phyloP scores from a whole-genome alignment of 2,329 filamentous ascomycete genomes.

The Emericellopsis cladophorae region DNA sequence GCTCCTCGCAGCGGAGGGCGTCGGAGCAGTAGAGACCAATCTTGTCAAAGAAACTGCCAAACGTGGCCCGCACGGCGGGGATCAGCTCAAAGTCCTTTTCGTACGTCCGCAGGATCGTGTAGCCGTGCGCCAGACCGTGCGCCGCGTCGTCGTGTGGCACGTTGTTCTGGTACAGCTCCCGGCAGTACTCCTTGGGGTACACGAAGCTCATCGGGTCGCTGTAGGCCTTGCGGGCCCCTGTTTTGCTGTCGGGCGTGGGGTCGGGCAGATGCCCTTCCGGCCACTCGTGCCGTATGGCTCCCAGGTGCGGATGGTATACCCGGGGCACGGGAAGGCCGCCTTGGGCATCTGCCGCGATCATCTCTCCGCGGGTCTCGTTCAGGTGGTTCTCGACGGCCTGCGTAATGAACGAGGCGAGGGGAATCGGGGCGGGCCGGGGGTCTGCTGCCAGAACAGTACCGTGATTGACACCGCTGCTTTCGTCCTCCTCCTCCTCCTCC shows the following conservation, averaged over 20 bases:
- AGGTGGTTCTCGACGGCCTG: no score
- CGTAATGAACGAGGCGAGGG: no score
- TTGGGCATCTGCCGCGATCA: no score
- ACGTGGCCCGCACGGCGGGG: conserved; percentile 4
- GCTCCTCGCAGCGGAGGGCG: conserved; percentile 13
- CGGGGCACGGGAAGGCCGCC: no score
- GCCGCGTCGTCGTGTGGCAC: conserved; percentile 8
- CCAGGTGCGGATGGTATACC: background rate
- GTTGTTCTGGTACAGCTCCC: background rate
- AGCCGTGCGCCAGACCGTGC: background rate
- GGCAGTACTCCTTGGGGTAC: background rate
- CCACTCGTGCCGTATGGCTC: background rate
- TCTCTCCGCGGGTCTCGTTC: no score
- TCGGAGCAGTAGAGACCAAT: conserved; percentile 17
- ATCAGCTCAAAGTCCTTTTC: conserved; percentile 35
- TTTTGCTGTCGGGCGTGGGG: conserved; percentile 4
- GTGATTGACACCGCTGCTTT: no score
- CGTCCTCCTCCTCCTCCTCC: conserved; percentile 2
- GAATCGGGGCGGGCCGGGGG: no score
- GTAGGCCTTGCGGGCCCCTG: no score
- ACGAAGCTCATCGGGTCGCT: conserved; percentile 15
- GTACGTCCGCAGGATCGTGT: conserved; percentile 21
- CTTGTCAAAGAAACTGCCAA: conserved; percentile 4
- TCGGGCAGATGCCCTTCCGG: background rate
- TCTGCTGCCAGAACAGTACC: no score